A percentile compares a stretch with the other conserved stretches of the same genome.
Evolutionary conservation across 2,329 filamentous ascomycete species (phyloP).

Genomic region (Ophioceras dolichostomum): DNA sequence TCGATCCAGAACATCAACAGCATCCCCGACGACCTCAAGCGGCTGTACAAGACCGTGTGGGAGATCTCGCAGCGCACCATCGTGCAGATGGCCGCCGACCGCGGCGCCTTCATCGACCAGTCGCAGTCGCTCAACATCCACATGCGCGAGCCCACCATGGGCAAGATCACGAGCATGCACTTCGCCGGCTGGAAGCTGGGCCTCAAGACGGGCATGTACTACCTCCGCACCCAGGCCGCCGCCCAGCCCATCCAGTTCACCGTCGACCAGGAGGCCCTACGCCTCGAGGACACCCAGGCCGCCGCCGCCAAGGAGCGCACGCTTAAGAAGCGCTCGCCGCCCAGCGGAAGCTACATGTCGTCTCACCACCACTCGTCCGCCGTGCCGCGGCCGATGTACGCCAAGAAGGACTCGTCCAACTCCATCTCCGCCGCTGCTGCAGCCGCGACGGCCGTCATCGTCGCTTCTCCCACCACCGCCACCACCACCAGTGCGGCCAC

Average conservation of each 20-base stretch:
- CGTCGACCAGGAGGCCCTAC: constrained; percentile 90
- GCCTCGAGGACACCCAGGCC: constrained; percentile 64
- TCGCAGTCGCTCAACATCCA: constrained; percentile 99
- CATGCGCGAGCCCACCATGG: constrained; percentile 98
- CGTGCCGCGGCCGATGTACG: constrained; percentile 55
- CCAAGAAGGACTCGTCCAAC: constrained; percentile 35
- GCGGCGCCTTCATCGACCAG: constrained; percentile 97
- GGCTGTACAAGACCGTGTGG: constrained; percentile 99
- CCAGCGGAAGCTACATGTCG: constrained; percentile 43
- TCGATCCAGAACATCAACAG: constrained; percentile 96
- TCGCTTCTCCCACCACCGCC: constrained; percentile 51
- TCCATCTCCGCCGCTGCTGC: constrained; percentile 16
- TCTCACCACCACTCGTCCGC: constrained; percentile 29
- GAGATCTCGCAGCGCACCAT: constrained; percentile 95
- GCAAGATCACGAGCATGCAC: constrained; percentile 99
- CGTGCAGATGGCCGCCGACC: constrained; percentile 95
- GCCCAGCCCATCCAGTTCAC: constrained; percentile 98
- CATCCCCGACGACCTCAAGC: constrained; percentile 91
- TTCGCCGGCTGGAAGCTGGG: constrained; percentile 98
- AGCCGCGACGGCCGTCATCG: constrained; percentile 35
- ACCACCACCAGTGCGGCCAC: constrained; percentile 56
- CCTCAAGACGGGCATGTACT: constrained; percentile 99
- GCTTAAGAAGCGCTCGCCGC: constrained; percentile 58
- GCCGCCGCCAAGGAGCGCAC: constrained; percentile 54
- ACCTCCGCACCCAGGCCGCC: constrained; percentile 93